Evolutionary conservation across 2,329 filamentous ascomycete species (phyloP), one percentile per base, ranked within the genome.

Genomic region (Clonostachys rhizophaga): DNA sequence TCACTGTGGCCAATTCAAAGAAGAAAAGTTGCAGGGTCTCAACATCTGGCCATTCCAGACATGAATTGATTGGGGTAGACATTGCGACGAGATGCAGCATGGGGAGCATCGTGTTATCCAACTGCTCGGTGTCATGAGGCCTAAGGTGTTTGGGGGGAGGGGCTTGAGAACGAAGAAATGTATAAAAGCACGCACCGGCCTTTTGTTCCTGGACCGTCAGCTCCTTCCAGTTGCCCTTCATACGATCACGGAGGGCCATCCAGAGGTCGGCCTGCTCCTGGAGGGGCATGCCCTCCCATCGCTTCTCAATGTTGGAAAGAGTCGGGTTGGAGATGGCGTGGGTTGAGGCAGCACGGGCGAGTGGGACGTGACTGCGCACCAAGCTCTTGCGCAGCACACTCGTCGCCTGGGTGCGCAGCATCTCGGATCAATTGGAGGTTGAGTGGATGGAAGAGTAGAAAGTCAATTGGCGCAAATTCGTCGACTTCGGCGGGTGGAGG

Each of bases 261-360:
- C 94, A 99, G 62, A 99, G 79, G 68, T 99, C 94, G 58, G 94
- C 94, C 84, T 99, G 94, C 83, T 99, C 94, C 80, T 96, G 91
- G 55, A 94, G 90, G 50, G 92, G 91, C 89, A 97, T 91, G 54
- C 78, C 83, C 79, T 99, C 94, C 94, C 94, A 99, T 78, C 94
- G 83, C 86, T 96, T 96, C 85, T 99, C 94, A 66, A 99, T 97
- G 75, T 95, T 91, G 72, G 90, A 89, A 64, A 99, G 83, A 50
- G 90, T 96, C 59, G 95, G 94, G 79, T 96, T 97, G 65, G 91
- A 95, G 74, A 99, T 95, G 68, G 92, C 91, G 71, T 96, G 91
- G 34, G 48, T 88, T 60, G 87, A 83, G 62, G 81, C 75, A 64
- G 75, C 74, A 57, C 72, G 71, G 56, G 66, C 61, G 60, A 36